Conservation (phyloP, 2,329 filamentous ascomycete species). For the Colletotrichum sp. region DNA sequence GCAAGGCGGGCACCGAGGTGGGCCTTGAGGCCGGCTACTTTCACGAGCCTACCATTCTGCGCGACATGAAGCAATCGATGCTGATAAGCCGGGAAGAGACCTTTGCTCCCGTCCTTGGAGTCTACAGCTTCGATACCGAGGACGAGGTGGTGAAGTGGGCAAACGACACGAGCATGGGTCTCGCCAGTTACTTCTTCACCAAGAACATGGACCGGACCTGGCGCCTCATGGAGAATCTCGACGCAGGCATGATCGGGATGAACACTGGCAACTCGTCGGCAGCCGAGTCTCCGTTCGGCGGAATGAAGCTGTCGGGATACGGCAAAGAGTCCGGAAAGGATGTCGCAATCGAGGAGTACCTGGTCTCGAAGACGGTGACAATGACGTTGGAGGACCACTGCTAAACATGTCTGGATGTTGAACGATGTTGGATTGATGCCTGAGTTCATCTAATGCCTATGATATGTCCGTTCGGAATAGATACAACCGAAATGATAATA, state of each 20-base stretch:
- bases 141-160: conserved; percentile 74
- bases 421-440: too few species aligned
- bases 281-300: conserved; percentile 50
- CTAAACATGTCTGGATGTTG: conserved; percentile 4
- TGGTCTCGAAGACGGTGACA: conserved; percentile 50
- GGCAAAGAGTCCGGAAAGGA: conserved; percentile 55
- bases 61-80: conserved; percentile 73
- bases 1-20: conserved; percentile 45
- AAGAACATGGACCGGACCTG: conserved; percentile 42
- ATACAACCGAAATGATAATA: neutral
- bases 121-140: conserved; percentile 75
- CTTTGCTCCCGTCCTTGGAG: conserved; percentile 74
- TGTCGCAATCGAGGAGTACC: conserved; percentile 50
- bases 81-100: conserved; percentile 72
- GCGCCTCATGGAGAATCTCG: conserved; percentile 54
- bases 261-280: conserved; percentile 32
- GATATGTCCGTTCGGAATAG: neutral
- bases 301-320: conserved; percentile 52
- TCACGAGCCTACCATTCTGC: conserved; percentile 74
- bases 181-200: conserved; percentile 78
- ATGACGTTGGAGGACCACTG: conserved; percentile 45
- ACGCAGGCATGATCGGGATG: conserved; percentile 69
- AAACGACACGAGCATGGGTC: conserved; percentile 71
- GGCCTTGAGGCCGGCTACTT: conserved; percentile 60
- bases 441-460: neutral